Percentiles rank a stretch among this genome's conserved stretches.
Conservation (phyloP, 140 eudicot species). For the Anethum foeniculum region DNA sequence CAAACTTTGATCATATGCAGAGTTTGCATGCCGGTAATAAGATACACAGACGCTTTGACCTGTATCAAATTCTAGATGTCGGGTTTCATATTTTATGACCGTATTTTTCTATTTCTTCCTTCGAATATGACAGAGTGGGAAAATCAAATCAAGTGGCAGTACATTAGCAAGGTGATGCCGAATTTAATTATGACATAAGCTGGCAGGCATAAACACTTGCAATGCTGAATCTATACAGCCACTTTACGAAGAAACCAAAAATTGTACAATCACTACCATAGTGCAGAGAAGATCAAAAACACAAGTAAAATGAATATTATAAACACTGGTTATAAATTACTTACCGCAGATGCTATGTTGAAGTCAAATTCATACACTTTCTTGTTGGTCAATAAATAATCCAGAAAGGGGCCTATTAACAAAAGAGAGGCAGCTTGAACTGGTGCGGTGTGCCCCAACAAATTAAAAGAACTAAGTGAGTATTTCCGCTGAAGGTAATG, state of each 20-base stretch:
- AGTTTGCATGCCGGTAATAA: not conserved
- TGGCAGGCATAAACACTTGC: slow-evolving; percentile 5
- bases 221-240: not conserved
- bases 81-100: not conserved
- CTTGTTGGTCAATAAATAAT: slow-evolving; percentile 67
- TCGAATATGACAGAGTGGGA: not conserved
- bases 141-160: not conserved
- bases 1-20: not conserved
- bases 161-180: not conserved
- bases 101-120: not conserved
- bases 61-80: not conserved
- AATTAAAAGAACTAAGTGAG: slow-evolving; percentile 76
- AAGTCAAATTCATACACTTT: slow-evolving; percentile 56
- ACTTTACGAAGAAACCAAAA: not conserved
- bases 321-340: slow-evolving; percentile 10
- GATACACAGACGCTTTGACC: not conserved
- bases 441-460: slow-evolving; percentile 92
- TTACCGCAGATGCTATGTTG: slow-evolving; percentile 48
- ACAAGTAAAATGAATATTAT: not conserved
- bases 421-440: slow-evolving; percentile 80
- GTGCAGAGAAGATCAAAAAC: not conserved
- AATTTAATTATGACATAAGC: not conserved
- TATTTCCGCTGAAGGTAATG: slow-evolving; percentile 83
- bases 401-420: slow-evolving; percentile 69
- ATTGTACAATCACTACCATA: not conserved